Evolutionary conservation across 2,329 filamentous ascomycete genomes (phyloP).

Genomic region (Fusarium gaditjirri): DNA sequence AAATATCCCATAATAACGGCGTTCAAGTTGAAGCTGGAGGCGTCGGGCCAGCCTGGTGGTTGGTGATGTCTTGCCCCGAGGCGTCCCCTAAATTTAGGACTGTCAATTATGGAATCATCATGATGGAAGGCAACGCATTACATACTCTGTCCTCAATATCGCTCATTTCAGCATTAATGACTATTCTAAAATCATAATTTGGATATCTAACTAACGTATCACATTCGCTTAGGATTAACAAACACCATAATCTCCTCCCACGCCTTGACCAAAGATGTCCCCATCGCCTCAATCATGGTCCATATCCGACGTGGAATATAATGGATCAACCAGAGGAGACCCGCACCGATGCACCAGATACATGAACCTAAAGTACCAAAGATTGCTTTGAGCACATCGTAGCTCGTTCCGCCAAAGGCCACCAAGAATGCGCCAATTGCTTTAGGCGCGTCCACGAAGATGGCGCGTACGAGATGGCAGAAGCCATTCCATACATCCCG

Average conservation of each 20-base stretch:
- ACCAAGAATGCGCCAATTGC: conserved; percentile 41
- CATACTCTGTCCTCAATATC: not conserved
- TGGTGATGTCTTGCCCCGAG: not conserved
- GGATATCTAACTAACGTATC: not conserved
- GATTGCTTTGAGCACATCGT: conserved; percentile 44
- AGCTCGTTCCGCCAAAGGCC: conserved; percentile 38
- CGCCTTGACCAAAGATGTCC: conserved; percentile 45
- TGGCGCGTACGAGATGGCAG: conserved; percentile 40
- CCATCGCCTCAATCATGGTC: conserved; percentile 47
- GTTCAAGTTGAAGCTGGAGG: not conserved
- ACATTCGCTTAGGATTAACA: conserved; percentile 51
- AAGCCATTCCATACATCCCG: conserved; percentile 54
- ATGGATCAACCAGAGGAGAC: conserved; percentile 45
- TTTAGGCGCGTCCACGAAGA: conserved; percentile 48
- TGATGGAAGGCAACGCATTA: not conserved
- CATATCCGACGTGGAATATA: conserved; percentile 50
- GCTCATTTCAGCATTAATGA: not conserved
- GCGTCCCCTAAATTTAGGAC: not conserved
- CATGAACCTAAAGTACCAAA: conserved; percentile 47
- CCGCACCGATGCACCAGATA: conserved; percentile 42
- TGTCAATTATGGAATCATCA: not conserved
- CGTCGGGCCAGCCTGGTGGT: not conserved
- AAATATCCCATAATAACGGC: not conserved
- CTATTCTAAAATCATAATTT: not conserved
- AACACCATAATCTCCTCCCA: conserved; percentile 52